phyloP scores from a whole-genome alignment of 768 basidiomycete species.

The Podaxis carcinomalis region DNA sequence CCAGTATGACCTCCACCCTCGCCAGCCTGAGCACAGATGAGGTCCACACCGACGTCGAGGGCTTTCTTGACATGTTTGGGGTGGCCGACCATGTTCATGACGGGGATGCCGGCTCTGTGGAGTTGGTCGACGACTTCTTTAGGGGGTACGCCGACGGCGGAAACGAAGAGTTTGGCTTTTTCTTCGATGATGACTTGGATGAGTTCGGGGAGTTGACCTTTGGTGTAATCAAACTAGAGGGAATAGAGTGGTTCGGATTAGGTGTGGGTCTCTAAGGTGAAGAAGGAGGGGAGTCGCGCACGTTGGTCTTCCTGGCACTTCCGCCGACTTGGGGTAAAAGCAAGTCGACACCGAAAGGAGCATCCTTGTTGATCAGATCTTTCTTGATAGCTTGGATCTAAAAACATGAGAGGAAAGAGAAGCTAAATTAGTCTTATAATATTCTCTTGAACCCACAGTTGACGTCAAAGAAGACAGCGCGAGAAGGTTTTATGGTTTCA shows the following conservation, averaged over 20 bases:
- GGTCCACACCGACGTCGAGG: conserved; percentile 79
- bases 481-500: background rate
- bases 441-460: conserved; percentile 1
- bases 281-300: conserved; percentile 24
- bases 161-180: conserved; percentile 85
- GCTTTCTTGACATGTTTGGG: conserved; percentile 85
- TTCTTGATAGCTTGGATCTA: conserved; percentile 74
- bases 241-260: background rate
- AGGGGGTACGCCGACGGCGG: conserved; percentile 86
- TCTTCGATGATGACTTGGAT: conserved; percentile 92
- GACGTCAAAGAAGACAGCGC: conserved; percentile 10
- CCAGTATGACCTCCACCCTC: conserved; percentile 92
- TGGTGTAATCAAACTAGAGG: conserved; percentile 79
- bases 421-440: conserved; percentile 11
- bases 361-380: conserved; percentile 66
- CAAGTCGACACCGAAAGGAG: conserved; percentile 89
- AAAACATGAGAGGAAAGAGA: conserved; percentile 14
- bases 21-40: conserved; percentile 93
- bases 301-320: conserved; percentile 87
- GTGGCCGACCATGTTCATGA: conserved; percentile 98
- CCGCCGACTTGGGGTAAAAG: conserved; percentile 86
- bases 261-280: background rate
- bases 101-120: conserved; percentile 78
- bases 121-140: conserved; percentile 73
- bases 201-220: conserved; percentile 78